A percentile compares a stretch with the other conserved stretches of the same genome.
These are phyloP conservation scores for Elsinoe ampelina DNA, from an alignment of 2,329 filamentous ascomycete species.

Conservation along the genomic window DNA sequence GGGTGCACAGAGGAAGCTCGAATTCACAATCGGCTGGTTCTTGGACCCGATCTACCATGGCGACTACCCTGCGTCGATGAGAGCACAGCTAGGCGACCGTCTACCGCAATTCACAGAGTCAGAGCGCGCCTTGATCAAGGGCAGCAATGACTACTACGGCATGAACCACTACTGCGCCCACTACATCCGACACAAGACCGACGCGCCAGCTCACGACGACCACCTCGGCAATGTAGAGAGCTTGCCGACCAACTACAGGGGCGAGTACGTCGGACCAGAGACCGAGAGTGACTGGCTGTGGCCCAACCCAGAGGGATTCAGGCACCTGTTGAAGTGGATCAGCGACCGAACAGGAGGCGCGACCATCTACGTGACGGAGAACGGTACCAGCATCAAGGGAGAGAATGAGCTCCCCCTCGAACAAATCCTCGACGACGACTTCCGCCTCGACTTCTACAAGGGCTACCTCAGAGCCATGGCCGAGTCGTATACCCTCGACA, in stretches of 20 bases:
- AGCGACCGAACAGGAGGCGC: slow-evolving; percentile 67
- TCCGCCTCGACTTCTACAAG: slow-evolving; percentile 69
- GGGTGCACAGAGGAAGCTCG: slow-evolving; percentile 70
- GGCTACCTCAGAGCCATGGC: slow-evolving; percentile 70
- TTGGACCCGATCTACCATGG: slow-evolving; percentile 80
- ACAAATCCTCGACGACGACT: slow-evolving; percentile 69
- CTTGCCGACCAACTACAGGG: slow-evolving; percentile 41
- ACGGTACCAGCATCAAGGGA: slow-evolving; percentile 56
- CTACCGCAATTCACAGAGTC: slow-evolving; percentile 66
- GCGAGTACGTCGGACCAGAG: slow-evolving; percentile 54
- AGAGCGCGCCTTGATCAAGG: slow-evolving; percentile 63
- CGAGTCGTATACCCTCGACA: slow-evolving; percentile 59
- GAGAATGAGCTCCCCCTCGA: slow-evolving; percentile 67
- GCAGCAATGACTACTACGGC: slow-evolving; percentile 88
- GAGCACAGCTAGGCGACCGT: slow-evolving; percentile 66
- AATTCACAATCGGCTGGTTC: slow-evolving; percentile 84
- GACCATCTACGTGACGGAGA: slow-evolving; percentile 81
- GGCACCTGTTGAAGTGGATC: slow-evolving; percentile 66
- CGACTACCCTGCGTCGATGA: slow-evolving; percentile 76
- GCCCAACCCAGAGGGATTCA: slow-evolving; percentile 66
- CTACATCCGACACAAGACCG: slow-evolving; percentile 66
- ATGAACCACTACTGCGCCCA: slow-evolving; percentile 81
- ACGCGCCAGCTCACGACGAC: slow-evolving; percentile 54
- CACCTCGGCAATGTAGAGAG: slow-evolving; percentile 67
- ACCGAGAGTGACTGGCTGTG: slow-evolving; percentile 76